These are phyloP conservation scores for Pichia paraexigua DNA, from an alignment of 805 yeast genomes.

Conservation along the genomic window DNA sequence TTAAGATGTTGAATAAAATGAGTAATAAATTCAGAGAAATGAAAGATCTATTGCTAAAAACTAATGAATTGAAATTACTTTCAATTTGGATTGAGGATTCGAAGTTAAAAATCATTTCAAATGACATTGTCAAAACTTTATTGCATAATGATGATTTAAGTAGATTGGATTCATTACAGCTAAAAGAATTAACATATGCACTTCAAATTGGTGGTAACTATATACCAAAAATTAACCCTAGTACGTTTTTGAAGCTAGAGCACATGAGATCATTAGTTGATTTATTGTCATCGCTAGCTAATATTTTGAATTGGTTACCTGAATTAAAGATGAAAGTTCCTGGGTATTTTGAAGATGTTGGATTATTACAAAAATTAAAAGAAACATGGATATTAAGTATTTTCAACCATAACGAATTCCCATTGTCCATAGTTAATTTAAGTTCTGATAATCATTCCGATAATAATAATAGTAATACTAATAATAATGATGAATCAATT, in stretches of 20 bases:
- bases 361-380: slow-evolving; percentile 17
- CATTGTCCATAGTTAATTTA: slow-evolving; percentile 3
- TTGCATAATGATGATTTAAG: slow-evolving; percentile 4
- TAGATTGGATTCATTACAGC: slow-evolving; percentile 1
- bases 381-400: slow-evolving; percentile 25
- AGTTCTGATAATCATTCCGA: background rate
- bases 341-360: slow-evolving; percentile 8
- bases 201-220: slow-evolving; percentile 2
- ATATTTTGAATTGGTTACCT: slow-evolving; percentile 59
- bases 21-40: slow-evolving; percentile 22
- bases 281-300: slow-evolving; percentile 44
- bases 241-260: slow-evolving; percentile 21
- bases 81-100: slow-evolving; percentile 31
- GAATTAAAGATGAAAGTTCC: slow-evolving; percentile 35
- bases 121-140: slow-evolving; percentile 21
- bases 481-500: background rate
- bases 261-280: slow-evolving; percentile 45
- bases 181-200: slow-evolving; percentile 8
- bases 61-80: slow-evolving; percentile 20
- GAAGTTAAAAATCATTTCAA: slow-evolving; percentile 26
- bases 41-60: slow-evolving; percentile 19
- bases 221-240: slow-evolving; percentile 9
- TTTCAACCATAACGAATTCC: slow-evolving; percentile 5
- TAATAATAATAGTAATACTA: background rate
- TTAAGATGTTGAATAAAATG: slow-evolving; percentile 36